Percentiles rank a stretch among this genome's conserved stretches.
phyloP scores from a whole-genome alignment of 2,329 filamentous ascomycete species.

The Aspergillus latus region DNA sequence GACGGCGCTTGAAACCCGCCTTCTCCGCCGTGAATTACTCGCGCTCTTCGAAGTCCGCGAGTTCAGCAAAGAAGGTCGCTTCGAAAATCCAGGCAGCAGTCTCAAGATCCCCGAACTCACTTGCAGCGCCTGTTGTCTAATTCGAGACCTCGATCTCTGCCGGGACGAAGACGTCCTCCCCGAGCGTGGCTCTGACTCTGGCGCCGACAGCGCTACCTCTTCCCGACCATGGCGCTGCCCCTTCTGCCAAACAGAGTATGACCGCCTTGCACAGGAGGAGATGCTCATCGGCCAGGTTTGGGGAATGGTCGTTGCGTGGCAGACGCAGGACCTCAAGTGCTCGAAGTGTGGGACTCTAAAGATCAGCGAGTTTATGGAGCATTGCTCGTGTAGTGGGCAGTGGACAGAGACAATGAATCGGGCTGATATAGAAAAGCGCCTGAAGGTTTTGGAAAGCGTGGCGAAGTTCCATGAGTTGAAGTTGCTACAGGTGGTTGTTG shows the following conservation, averaged over 20 bases:
- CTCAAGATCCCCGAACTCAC: slow-evolving; percentile 73
- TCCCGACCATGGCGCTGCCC: slow-evolving; percentile 68
- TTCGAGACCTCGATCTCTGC: slow-evolving; percentile 87
- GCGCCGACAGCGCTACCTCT: slow-evolving; percentile 26
- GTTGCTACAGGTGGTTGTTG: slow-evolving; percentile 76
- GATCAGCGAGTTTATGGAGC: slow-evolving; percentile 93
- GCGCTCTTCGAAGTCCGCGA: slow-evolving; percentile 91
- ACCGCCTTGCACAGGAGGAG: slow-evolving; percentile 82
- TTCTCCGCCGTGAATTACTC: slow-evolving; percentile 85
- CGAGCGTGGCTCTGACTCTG: slow-evolving; percentile 32
- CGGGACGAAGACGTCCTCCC: slow-evolving; percentile 80
- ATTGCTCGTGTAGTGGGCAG: slow-evolving; percentile 86
- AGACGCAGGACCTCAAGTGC: slow-evolving; percentile 87
- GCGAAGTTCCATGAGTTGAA: slow-evolving; percentile 75
- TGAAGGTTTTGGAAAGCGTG: slow-evolving; percentile 72
- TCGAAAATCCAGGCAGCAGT: slow-evolving; percentile 77
- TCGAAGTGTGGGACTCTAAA: slow-evolving; percentile 65
- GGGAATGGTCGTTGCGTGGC: slow-evolving; percentile 73
- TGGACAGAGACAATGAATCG: slow-evolving; percentile 74
- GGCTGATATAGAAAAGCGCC: slow-evolving; percentile 62
- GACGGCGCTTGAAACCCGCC: slow-evolving; percentile 80
- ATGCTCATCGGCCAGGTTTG: slow-evolving; percentile 74
- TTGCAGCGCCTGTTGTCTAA: slow-evolving; percentile 87
- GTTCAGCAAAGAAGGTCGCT: slow-evolving; percentile 84
- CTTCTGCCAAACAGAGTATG: slow-evolving; percentile 73